Evolutionary conservation across 73 alveolate species (phyloP), one percentile per base, ranked within the genome.

Genomic region (Blepharisma stoltei): DNA sequence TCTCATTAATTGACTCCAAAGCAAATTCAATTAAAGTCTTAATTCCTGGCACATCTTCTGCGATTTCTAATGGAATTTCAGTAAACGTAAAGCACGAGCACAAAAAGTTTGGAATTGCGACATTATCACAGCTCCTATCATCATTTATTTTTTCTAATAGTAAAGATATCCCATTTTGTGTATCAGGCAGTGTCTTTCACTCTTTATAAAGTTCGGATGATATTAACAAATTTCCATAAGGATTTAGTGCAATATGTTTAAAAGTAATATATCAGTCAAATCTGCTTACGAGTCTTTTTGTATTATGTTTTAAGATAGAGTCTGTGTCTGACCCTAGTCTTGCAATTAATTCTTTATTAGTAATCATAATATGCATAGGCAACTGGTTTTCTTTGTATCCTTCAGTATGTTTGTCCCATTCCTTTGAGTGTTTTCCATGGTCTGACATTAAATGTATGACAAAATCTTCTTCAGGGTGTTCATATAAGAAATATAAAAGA

Each of bases 221-320:
- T 2, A 25, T 14, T 18, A 9, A 11, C 38, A 60, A 9, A 47
- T 25, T 60, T 14, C 73, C 73, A 60, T 60, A 60, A 14, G 73
- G 73, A 60, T 14, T 14, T 18, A 38, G 11, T 60, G 73, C 73
- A 18, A 60, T 8, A 60, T 60, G 73, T 14, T 14, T n/a, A 25
- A 20, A 60, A 20, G 73, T 14, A 18, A 60, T 18, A 60, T 60
- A 60, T 47, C 73, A 60, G 46, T 60, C 73, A 60, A 60, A 60
- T 60, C 73, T 14, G 23, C 73, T 25, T 60, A 60, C 45, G 5
- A 60, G 38, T 60, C 73, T 60, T 20, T 60, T 38, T 60, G 73
- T 60, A 38, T 60, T 60, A 47, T 60, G 73, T n/a, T n/a, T 60
- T 20, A 60, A 38, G 45, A 60, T 60, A 1, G 38, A n/a, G 5